These are phyloP conservation scores for Yamadazyma scolyti DNA, from an alignment of 805 yeast genomes.

Conservation along the genomic window DNA sequence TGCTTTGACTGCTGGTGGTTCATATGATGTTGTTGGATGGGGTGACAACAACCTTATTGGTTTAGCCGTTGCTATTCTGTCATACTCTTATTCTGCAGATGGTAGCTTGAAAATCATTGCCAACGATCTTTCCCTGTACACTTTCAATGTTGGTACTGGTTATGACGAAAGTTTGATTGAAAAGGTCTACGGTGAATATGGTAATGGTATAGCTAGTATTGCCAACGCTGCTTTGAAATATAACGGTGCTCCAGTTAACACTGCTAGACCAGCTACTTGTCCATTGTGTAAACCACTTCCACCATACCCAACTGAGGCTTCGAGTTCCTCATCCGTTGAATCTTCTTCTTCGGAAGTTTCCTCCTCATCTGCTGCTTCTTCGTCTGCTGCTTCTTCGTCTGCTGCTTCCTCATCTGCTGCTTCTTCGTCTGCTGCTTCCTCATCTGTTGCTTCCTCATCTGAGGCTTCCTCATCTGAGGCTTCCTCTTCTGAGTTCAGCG, in stretches of 20 bases:
- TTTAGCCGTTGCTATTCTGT: conserved; percentile 6
- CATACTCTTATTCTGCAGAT: conserved; percentile 1
- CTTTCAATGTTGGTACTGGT: conserved; percentile 16
- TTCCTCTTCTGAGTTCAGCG: neutral
- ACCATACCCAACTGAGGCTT: conserved; percentile 4
- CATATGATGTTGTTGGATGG: conserved; percentile 16
- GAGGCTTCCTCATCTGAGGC: neutral
- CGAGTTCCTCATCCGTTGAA: neutral
- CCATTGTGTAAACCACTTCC: conserved; percentile 7
- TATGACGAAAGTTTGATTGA: conserved; percentile 9
- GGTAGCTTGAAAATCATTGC: conserved; percentile 1
- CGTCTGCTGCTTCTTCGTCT: neutral
- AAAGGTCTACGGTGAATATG: conserved; percentile 5
- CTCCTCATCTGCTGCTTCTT: neutral
- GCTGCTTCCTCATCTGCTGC: neutral
- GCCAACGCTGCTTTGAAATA: conserved; percentile 10
- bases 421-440: conserved; percentile 19
- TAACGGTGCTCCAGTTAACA: conserved; percentile 10
- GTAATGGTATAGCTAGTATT: conserved; percentile 7
- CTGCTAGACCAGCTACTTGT: conserved; percentile 11
- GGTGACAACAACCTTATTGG: conserved; percentile 22
- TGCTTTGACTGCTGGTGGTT: neutral
- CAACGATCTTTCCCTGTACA: neutral
- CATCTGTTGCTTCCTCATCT: conserved; percentile 1
- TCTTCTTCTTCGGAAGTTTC: conserved; percentile 2